These are phyloP conservation scores for Mycena crocata DNA, from an alignment of 768 basidiomycete species.

Conservation along the genomic window DNA sequence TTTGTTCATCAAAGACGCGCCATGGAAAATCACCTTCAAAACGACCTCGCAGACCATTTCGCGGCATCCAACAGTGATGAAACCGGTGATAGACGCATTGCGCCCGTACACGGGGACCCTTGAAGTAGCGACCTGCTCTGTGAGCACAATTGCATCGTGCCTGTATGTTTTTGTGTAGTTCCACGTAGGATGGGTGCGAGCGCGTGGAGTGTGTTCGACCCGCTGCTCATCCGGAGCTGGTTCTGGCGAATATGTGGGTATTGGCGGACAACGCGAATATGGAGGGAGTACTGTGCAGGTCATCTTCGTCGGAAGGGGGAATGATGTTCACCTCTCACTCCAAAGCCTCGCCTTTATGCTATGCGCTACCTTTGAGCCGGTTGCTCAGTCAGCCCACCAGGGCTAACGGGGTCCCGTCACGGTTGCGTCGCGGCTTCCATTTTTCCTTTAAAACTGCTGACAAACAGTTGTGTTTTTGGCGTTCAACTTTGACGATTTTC, in stretches of 20 bases:
- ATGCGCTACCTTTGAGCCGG: no score
- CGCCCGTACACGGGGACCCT: constrained; percentile 58
- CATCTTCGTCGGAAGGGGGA: no score
- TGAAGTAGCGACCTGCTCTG: constrained; percentile 57
- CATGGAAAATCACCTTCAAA: constrained; percentile 50
- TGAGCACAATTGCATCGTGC: constrained; percentile 54
- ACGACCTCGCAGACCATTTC: constrained; percentile 52
- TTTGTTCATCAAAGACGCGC: neutral
- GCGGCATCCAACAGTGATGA: constrained; percentile 52
- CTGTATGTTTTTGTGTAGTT: constrained; percentile 53
- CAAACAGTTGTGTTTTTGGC: no score
- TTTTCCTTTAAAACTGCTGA: no score
- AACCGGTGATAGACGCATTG: constrained; percentile 51
- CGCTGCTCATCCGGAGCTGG: constrained; percentile 62
- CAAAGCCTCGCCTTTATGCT: no score
- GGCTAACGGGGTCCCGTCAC: no score
- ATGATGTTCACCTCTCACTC: no score
- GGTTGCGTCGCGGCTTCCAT: no score
- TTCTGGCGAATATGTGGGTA: constrained; percentile 68
- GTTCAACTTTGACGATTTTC: no score
- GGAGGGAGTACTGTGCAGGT: constrained; percentile 56
- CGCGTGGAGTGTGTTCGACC: constrained; percentile 61
- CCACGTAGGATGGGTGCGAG: constrained; percentile 42
- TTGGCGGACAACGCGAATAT: constrained; percentile 64
- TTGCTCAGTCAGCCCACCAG: no score